Evolutionary conservation across 192 early-diverging fungal species (phyloP).

Genomic region (Piromyces sp.): DNA sequence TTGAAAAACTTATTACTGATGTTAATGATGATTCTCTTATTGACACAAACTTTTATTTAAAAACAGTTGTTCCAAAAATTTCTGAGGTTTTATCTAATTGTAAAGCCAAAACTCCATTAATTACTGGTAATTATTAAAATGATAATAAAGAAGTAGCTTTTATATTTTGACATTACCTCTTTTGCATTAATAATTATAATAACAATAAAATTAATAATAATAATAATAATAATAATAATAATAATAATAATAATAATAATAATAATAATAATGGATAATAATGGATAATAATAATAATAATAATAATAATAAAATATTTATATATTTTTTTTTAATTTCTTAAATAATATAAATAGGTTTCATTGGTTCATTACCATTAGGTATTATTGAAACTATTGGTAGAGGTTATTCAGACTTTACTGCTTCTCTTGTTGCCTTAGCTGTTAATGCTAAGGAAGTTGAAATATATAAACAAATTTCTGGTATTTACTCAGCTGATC

Average conservation of each 20-base stretch:
- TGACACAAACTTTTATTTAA: neutral
- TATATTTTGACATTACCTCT: too few relatives aligned
- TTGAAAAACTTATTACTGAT: neutral
- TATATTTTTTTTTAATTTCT: neutral
- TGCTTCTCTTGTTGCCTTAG: neutral
- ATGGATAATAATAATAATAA: too few relatives aligned
- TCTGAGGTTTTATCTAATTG: neutral
- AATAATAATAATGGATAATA: too few relatives aligned
- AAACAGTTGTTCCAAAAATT: neutral
- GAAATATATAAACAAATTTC: neutral
- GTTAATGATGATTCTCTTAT: neutral
- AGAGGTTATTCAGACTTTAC: neutral
- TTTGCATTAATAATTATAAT: too few relatives aligned
- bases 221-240: too few relatives aligned
- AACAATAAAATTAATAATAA: too few relatives aligned
- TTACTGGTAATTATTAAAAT: neutral
- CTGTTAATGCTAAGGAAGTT: neutral
- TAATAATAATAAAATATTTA: too few relatives aligned
- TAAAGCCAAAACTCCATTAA: neutral
- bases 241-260: too few relatives aligned
- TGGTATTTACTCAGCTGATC: neutral
- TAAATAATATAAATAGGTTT: neutral
- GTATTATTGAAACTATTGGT: neutral
- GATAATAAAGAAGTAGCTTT: too few relatives aligned
- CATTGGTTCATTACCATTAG: neutral